A percentile compares a stretch with the other conserved stretches of the same genome.
Evolutionary conservation across 2,329 filamentous ascomycete species (phyloP).

Genomic region (Stachybotrys echinatus): DNA sequence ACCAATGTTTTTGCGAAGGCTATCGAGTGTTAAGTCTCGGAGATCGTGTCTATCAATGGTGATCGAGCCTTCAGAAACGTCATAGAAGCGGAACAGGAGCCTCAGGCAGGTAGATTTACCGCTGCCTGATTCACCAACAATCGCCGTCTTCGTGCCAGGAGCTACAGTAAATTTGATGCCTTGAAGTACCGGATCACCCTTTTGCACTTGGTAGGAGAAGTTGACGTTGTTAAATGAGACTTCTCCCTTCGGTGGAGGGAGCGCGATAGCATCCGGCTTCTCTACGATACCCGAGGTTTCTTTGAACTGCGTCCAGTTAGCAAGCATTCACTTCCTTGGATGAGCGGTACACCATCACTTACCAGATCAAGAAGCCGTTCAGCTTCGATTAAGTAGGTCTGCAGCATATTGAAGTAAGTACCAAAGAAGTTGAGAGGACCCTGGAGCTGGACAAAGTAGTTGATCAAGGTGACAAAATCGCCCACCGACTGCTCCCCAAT

Average conservation of each 20-base stretch:
- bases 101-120: slow-evolving; percentile 45
- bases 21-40: slow-evolving; percentile 31
- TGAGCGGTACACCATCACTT: background rate
- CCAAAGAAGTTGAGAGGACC: slow-evolving; percentile 58
- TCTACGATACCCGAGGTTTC: slow-evolving; percentile 37
- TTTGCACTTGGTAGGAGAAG: slow-evolving; percentile 36
- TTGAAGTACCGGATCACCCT: slow-evolving; percentile 28
- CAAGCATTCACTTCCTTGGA: background rate
- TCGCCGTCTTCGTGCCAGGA: slow-evolving; percentile 39
- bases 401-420: slow-evolving; percentile 40
- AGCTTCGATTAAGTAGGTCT: slow-evolving; percentile 40
- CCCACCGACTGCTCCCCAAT: slow-evolving; percentile 46
- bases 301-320: slow-evolving; percentile 28
- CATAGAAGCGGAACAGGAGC: slow-evolving; percentile 47
- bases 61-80: slow-evolving; percentile 38
- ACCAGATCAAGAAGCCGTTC: slow-evolving; percentile 39
- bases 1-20: slow-evolving; percentile 34
- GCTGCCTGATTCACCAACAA: slow-evolving; percentile 39
- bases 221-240: slow-evolving; percentile 36
- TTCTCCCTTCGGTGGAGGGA: slow-evolving; percentile 27
- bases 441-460: slow-evolving; percentile 57
- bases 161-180: slow-evolving; percentile 35
- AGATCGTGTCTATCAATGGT: slow-evolving; percentile 41
- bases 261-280: slow-evolving; percentile 27
- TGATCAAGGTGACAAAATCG: slow-evolving; percentile 51